Evolutionary conservation across 2,329 filamentous ascomycete genomes (phyloP).

Genomic region (Conoideocrella luteorostrata): DNA sequence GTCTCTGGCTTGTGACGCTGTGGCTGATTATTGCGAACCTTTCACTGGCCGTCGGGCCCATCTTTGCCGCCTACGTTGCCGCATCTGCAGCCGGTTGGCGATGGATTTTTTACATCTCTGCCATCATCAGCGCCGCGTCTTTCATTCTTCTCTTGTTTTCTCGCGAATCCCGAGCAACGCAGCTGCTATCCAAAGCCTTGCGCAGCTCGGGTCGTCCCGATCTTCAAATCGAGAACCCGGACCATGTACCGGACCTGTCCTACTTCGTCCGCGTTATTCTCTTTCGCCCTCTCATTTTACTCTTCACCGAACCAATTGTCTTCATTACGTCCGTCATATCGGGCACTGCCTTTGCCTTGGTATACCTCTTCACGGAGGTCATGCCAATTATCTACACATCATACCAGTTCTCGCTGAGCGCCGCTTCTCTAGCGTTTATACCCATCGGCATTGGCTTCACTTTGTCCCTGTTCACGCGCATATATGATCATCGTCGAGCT

Average conservation of each 20-base stretch:
- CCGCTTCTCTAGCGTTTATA: too few relatives aligned
- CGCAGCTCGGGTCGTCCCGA: too few relatives aligned
- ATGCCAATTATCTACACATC: too few relatives aligned
- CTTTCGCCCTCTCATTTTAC: not conserved
- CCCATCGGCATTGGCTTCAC: too few relatives aligned
- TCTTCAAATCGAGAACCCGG: too few relatives aligned
- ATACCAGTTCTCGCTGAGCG: too few relatives aligned
- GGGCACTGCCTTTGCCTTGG: not conserved
- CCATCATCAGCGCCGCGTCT: not conserved
- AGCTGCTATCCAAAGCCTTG: not conserved
- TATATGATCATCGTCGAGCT: too few relatives aligned
- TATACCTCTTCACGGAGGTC: not conserved
- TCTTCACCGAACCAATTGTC: not conserved
- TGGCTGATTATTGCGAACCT: not conserved
- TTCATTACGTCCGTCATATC: not conserved
- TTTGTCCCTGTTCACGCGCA: too few relatives aligned
- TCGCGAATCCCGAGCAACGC: not conserved
- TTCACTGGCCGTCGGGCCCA: not conserved
- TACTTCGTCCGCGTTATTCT: not conserved
- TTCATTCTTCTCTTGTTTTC: too few relatives aligned
- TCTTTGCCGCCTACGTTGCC: not conserved
- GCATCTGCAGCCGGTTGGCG: not conserved
- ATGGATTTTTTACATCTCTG: not conserved
- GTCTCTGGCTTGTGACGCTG: not conserved
- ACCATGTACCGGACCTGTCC: not conserved